These are phyloP conservation scores for Starmerella riodocensis DNA, from an alignment of 805 yeast species.

Conservation along the genomic window DNA sequence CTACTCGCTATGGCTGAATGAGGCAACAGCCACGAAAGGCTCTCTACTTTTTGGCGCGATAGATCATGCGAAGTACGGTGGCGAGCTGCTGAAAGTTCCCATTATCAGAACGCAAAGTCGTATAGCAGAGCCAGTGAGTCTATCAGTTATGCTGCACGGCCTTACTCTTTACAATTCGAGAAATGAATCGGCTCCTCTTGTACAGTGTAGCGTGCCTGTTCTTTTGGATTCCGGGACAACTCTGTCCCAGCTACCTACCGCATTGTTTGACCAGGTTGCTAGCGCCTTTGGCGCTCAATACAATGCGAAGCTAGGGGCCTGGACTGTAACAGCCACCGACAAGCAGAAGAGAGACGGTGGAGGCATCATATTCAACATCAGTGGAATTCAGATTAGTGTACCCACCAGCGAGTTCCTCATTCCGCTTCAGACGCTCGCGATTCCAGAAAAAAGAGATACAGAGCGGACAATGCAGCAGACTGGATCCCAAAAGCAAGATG, in stretches of 20 bases:
- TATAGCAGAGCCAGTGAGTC: conserved; percentile 17
- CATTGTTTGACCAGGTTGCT: conserved; percentile 10
- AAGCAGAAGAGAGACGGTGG: conserved; percentile 1
- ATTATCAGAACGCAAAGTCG: conserved; percentile 24
- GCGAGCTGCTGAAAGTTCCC: conserved; percentile 28
- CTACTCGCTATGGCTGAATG: conserved; percentile 35
- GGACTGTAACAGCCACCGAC: conserved; percentile 2
- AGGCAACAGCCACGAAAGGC: conserved; percentile 25
- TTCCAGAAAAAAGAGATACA: neutral
- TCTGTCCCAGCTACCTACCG: conserved; percentile 33
- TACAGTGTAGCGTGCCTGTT: conserved; percentile 13
- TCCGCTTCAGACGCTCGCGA: conserved; percentile 5
- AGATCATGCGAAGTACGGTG: conserved; percentile 31
- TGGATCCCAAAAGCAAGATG: neutral
- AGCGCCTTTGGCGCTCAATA: conserved; percentile 10
- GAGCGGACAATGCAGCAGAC: neutral
- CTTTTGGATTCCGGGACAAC: conserved; percentile 45
- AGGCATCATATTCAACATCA: conserved; percentile 14
- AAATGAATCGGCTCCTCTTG: neutral
- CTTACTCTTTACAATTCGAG: conserved; percentile 6
- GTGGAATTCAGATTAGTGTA: conserved; percentile 16
- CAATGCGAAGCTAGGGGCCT: conserved; percentile 6
- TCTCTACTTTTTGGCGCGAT: conserved; percentile 33
- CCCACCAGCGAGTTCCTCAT: conserved; percentile 14
- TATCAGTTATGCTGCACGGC: conserved; percentile 21